phyloP scores from a whole-genome alignment of 73 alveolate genomes.

The Paramecium octaurelia region DNA sequence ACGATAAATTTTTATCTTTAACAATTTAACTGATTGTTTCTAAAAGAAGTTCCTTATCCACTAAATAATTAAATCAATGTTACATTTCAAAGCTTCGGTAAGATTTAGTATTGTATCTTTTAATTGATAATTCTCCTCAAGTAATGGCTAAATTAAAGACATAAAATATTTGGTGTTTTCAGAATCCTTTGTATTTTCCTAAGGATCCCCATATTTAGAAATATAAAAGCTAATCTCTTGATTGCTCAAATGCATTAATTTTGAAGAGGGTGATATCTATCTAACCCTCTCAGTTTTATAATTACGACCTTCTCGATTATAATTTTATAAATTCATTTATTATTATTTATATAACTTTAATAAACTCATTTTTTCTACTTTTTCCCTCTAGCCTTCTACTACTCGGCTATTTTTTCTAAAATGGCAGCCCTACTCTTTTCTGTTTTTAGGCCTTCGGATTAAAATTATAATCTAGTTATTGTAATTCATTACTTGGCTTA shows the following conservation, averaged over 20 bases:
- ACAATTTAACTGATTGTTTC: background rate
- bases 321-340: background rate
- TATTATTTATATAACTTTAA: background rate
- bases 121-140: slow-evolving; percentile 33
- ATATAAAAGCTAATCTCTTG: slow-evolving; percentile 4
- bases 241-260: background rate
- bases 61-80: background rate
- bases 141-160: background rate
- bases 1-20: background rate
- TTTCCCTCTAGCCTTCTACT: background rate
- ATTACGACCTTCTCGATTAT: background rate
- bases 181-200: background rate
- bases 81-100: slow-evolving; percentile 34
- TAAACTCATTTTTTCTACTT: background rate
- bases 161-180: background rate
- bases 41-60: background rate
- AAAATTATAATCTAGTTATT: background rate
- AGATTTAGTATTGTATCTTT: slow-evolving; percentile 20
- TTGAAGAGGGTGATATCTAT: slow-evolving; percentile 20
- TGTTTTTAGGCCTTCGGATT: background rate
- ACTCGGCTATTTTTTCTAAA: background rate
- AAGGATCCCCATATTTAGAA: background rate
- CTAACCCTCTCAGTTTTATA: background rate
- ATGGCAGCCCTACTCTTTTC: background rate
- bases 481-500: background rate